Conservation (phyloP, 2,329 filamentous ascomycete genomes). For the Aureobasidium mangrovei region DNA sequence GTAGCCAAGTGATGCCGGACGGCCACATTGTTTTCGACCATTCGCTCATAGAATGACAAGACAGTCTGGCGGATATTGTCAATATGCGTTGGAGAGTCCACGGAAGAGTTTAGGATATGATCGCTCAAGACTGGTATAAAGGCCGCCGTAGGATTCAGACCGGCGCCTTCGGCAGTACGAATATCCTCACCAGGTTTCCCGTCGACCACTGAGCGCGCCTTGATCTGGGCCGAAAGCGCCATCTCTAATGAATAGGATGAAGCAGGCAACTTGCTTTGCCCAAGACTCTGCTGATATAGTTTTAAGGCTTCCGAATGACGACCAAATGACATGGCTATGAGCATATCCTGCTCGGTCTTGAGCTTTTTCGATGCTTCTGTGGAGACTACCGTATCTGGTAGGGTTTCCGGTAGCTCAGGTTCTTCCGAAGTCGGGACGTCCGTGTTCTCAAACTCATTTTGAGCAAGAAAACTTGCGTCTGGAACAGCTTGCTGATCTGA, state of each 20-base stretch:
- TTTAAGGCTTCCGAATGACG: constrained; percentile 19
- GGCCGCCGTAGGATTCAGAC: constrained; percentile 24
- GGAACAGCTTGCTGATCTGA: too few species aligned
- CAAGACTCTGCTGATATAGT: constrained; percentile 20
- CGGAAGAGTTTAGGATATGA: constrained; percentile 17
- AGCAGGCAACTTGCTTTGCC: constrained; percentile 19
- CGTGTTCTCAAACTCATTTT: too few species aligned
- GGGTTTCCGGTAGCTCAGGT: neutral
- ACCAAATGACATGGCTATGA: constrained; percentile 20
- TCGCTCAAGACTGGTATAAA: constrained; percentile 23
- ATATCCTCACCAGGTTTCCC: constrained; percentile 20
- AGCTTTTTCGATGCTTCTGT: neutral
- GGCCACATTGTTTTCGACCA: constrained; percentile 21
- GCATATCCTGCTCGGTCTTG: constrained; percentile 20
- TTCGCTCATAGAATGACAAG: constrained; percentile 25
- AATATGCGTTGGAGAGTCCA: constrained; percentile 13
- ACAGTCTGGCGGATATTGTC: constrained; percentile 18
- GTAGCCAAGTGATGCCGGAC: constrained; percentile 23
- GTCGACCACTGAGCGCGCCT: neutral
- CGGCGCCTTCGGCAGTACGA: constrained; percentile 21
- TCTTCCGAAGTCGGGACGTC: neutral
- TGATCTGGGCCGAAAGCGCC: constrained; percentile 21
- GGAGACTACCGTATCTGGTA: neutral
- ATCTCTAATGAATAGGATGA: constrained; percentile 23
- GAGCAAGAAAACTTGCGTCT: too few species aligned